Conservation (phyloP, 2,329 filamentous ascomycete species). For the Arthrobotrys musiformis region DNA sequence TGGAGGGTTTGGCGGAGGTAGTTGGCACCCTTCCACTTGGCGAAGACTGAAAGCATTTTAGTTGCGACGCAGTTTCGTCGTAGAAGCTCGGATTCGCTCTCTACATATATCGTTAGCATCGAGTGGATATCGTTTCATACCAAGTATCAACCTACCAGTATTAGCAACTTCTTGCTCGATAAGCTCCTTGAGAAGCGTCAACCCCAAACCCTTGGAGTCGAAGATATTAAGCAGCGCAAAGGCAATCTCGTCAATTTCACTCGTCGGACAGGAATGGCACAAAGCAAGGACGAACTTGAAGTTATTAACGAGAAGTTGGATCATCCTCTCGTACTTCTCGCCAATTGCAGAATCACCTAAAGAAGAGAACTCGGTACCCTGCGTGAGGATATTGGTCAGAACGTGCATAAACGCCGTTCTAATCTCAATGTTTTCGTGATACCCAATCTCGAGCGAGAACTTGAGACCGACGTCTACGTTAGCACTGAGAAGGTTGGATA, state of each 20-base stretch:
- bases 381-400: conserved; percentile 76
- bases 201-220: conserved; percentile 73
- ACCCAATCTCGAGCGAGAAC: conserved; percentile 76
- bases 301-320: conserved; percentile 73
- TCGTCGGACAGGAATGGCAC: conserved; percentile 73
- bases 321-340: conserved; percentile 75
- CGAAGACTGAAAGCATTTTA: conserved; percentile 77
- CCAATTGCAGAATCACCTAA: conserved; percentile 74
- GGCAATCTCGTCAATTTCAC: conserved; percentile 75
- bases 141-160: conserved; percentile 67
- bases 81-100: conserved; percentile 75
- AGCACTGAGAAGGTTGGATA: conserved; percentile 76
- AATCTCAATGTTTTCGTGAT: conserved; percentile 76
- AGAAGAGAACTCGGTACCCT: conserved; percentile 77
- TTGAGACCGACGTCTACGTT: conserved; percentile 78
- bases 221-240: conserved; percentile 77
- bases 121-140: neutral
- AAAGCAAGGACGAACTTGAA: conserved; percentile 73
- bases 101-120: conserved; percentile 61
- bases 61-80: conserved; percentile 77
- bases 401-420: conserved; percentile 77
- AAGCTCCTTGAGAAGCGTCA: conserved; percentile 73
- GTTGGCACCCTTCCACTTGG: conserved; percentile 75
- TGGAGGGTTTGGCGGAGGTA: conserved; percentile 74
- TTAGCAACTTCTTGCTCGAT: conserved; percentile 77